Evolutionary conservation across 2,329 filamentous ascomycete genomes (phyloP).

Genomic region (Cryphonectria radicalis): DNA sequence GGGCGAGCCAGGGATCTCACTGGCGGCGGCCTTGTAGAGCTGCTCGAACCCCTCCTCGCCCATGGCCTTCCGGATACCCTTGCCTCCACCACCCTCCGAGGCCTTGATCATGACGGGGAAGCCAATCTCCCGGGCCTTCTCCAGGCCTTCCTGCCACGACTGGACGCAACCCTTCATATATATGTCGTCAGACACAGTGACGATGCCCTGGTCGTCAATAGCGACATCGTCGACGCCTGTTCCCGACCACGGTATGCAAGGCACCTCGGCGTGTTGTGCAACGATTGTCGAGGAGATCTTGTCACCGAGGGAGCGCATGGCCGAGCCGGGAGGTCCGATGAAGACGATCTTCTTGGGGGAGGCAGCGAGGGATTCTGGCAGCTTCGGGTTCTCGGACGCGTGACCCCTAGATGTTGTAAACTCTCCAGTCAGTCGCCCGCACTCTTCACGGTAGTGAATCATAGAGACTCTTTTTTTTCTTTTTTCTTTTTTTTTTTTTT

Average conservation of each 20-base stretch:
- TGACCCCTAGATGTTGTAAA: slow-evolving; percentile 69
- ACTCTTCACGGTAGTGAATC: neutral
- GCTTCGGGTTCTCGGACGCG: slow-evolving; percentile 96
- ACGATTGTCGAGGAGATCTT: slow-evolving; percentile 99
- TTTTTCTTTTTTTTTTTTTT: neutral
- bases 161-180: slow-evolving; percentile 91
- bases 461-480: neutral
- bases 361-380: slow-evolving; percentile 92
- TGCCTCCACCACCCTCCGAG: slow-evolving; percentile 98
- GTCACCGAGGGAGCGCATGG: slow-evolving; percentile 98
- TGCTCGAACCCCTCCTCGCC: slow-evolving; percentile 81
- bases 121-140: slow-evolving; percentile 85
- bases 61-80: slow-evolving; percentile 96
- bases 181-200: slow-evolving; percentile 83
- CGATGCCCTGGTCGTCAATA: slow-evolving; percentile 81
- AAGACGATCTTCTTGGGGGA: slow-evolving; percentile 99
- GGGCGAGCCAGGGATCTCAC: slow-evolving; percentile 95
- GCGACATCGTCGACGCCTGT: slow-evolving; percentile 83
- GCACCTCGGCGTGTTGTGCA: slow-evolving; percentile 92
- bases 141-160: slow-evolving; percentile 86
- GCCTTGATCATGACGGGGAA: slow-evolving; percentile 99
- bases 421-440: slow-evolving; percentile 9
- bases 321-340: slow-evolving; percentile 95
- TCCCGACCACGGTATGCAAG: slow-evolving; percentile 99
- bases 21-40: slow-evolving; percentile 94